Evolutionary conservation across 2,329 filamentous ascomycete genomes (phyloP).

Genomic region (Trichoderma oligosporum): DNA sequence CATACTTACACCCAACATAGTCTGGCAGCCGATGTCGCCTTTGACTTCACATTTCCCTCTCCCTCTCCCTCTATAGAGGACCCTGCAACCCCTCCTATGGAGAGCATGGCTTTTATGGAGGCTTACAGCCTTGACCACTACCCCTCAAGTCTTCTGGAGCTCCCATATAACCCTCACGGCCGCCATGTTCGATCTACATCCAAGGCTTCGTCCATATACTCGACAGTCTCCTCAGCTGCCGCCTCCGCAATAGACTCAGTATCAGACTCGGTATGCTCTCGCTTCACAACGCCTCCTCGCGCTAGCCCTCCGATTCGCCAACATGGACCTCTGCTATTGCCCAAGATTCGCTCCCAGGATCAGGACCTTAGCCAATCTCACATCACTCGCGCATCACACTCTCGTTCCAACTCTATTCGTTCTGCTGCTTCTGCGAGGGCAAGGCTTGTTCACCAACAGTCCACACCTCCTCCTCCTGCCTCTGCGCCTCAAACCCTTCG

Average conservation of each 20-base stretch:
- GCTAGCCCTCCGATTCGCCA: constrained; percentile 69
- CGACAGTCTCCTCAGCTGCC: constrained; percentile 37
- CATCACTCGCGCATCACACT: constrained; percentile 21
- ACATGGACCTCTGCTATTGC: constrained; percentile 74
- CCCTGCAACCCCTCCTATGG: constrained; percentile 29
- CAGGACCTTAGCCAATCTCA: constrained; percentile 58
- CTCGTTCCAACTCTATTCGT: constrained; percentile 11
- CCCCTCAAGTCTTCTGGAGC: constrained; percentile 47
- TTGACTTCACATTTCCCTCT: constrained; percentile 56
- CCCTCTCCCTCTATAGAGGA: constrained; percentile 28
- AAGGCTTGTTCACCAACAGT: constrained; percentile 19
- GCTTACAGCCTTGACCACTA: constrained; percentile 51
- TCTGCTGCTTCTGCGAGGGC: constrained; percentile 13
- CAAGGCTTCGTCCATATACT: constrained; percentile 63
- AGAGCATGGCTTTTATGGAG: constrained; percentile 25
- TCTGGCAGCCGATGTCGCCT: constrained; percentile 60
- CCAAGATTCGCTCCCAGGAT: constrained; percentile 83
- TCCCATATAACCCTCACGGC: constrained; percentile 43
- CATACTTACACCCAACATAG: constrained; percentile 36
- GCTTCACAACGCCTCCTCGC: constrained; percentile 62
- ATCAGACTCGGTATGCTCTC: constrained; percentile 63
- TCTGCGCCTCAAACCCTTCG: constrained; percentile 35
- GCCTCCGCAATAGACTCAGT: constrained; percentile 51
- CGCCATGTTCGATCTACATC: constrained; percentile 62
- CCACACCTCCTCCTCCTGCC: constrained; percentile 28